Evolutionary conservation across 2,329 filamentous ascomycete species (phyloP), one percentile per base, ranked within the genome.

Genomic region (Phaeophleospora eucalypticola): DNA sequence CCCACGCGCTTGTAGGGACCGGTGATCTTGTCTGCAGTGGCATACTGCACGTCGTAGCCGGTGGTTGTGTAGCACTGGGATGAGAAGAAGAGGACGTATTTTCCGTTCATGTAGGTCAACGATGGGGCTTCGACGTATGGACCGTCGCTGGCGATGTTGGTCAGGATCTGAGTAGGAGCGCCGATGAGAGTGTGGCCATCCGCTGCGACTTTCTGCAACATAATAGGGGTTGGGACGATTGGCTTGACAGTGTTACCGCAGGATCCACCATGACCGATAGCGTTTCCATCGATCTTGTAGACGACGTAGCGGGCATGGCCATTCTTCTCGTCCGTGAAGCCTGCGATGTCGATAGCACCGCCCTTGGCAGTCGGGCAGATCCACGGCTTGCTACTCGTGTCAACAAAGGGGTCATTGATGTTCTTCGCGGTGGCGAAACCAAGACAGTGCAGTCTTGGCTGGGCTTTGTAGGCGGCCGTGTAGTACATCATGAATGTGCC

Each of bases 251-350:
- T 65, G 46, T 67, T 68, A 15, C 59, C 59, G 49, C 65, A 67
- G 4, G 63, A 50, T 7, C 62, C 58, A 4, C 52, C 54, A 40
- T 54, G 40, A 9, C 56, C 48, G 34, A 62, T 54, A 46, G 61
- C 59, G 57, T 68, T 67, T 24, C 65, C 65, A 49, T 68, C 65
- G 48, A 67, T 51, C 51, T 68, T 68, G 50, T 62, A 68, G 24
- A 60, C 53, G 12, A 66, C 41, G 49, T 60, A 68, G 14, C 64
- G 53, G 1, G 53, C 53, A 41, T 45, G 4, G 29, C 48, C 54
- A 43, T 61, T 54, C 51, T 53, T 39, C 57, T 65, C 49, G 36
- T 67, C 63, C n/a, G 53, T 51, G 49, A 62, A 65, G 33, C 57
- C 57, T 1, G 60, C 53, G 2, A 62, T 46, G 40, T 68, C 65